Base-by-base conservation (phyloP, 805 yeast species). In the Yarrowia yakushimensis region DNA sequence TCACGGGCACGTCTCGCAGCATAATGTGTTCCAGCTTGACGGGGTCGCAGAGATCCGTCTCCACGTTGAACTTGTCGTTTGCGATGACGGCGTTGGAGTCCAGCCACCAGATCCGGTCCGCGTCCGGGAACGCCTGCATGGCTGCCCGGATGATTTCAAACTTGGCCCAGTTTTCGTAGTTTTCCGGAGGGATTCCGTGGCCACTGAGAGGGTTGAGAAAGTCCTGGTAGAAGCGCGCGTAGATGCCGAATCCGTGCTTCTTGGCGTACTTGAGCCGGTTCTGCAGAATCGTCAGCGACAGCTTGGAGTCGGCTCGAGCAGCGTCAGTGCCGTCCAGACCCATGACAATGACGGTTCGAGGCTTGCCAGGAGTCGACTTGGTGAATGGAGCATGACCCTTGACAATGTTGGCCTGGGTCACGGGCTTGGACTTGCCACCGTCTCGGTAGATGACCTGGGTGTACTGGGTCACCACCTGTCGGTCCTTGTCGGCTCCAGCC, bases 261-360 rank as follows among this genome's bases (percentile, higher is more conserved):
- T 86, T 88, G 6, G 96, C 96, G 71, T 92, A 93, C 72, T 90
- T 92, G 28, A 88, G 87, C 70, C 97, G 82, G 75, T 93, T 93
- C 48, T 55, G 46, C 23, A 55, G 23, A 17, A 55, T 55, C 13
- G 46, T 22, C 22, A 30, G 37, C 6, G 61, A 55, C 22, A 39
- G 46, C 36, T 39, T 39, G 6, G 61, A 55, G 39, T 55, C 61
- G n/a, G 61, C 46, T 11, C 61, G 61, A 4, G 48, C 48, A 17
- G 61, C 61, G 22, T 55, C 61, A 9, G 36, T 39, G 22, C 48
- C 61, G 20, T 55, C 61, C 15, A 55, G 28, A n/a, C 48, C 30
- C 37, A 55, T 39, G 13, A 55, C 61, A 15, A 55, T 39, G 27
- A 55, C 48, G 8, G 61, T 55, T 55, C 61, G 25, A 6, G 61